phyloP scores from a whole-genome alignment of 371 early-diverging fungal species.

The Batkoa obscura region DNA sequence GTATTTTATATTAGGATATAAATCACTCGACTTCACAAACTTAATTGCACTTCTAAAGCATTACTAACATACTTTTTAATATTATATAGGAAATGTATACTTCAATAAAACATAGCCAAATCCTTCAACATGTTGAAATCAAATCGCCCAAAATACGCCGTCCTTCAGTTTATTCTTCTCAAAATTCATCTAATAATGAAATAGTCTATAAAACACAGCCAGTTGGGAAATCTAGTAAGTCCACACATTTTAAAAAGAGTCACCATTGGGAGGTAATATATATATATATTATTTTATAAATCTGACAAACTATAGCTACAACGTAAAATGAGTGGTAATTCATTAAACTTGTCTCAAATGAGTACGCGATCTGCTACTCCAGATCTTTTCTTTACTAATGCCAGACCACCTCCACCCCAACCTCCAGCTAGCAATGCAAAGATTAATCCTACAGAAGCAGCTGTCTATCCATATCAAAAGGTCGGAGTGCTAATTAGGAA shows the following conservation, averaged over 20 bases:
- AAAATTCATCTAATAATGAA: not conserved
- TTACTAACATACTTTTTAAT: not conserved
- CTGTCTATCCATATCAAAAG: conserved; percentile 23
- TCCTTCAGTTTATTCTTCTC: conserved; percentile 2
- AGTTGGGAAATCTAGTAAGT: not conserved
- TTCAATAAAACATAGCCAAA: conserved; percentile 52
- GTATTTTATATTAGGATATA: not conserved
- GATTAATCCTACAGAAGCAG: conserved; percentile 2
- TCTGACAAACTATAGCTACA: conserved; percentile 7
- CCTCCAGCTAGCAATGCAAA: not conserved
- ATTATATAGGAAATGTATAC: conserved; percentile 42
- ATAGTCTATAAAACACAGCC: conserved; percentile 6
- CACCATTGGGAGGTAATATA: not conserved
- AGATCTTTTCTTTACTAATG: conserved; percentile 5
- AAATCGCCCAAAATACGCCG: not conserved
- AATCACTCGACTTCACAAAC: too few species aligned
- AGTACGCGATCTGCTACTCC: conserved; percentile 2
- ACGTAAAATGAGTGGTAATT: conserved; percentile 6
- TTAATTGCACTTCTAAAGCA: too few species aligned
- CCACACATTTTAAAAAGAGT: not conserved
- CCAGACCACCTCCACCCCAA: not conserved
- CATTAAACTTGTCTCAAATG: conserved; percentile 2
- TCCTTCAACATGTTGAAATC: conserved; percentile 32
- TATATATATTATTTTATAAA: not conserved
- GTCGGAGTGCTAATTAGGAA: conserved; percentile 74